Evolutionary conservation across 176 grass and related monocot species (phyloP).

Genomic region (Musa acuminata): DNA sequence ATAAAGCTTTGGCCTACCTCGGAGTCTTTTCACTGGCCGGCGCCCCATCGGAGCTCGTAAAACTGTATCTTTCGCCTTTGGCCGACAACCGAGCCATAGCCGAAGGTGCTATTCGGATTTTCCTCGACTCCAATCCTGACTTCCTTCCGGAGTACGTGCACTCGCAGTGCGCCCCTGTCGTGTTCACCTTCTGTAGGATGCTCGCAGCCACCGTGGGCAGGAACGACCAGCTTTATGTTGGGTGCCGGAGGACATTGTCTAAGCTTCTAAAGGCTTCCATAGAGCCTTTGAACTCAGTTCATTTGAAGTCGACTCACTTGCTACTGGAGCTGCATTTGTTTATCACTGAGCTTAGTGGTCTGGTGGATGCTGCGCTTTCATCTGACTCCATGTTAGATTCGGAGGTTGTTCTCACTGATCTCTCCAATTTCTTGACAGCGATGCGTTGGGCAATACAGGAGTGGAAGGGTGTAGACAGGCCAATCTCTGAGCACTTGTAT

Average conservation of each 20-base stretch:
- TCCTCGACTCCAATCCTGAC: slow-evolving; percentile 29
- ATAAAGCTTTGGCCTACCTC: slow-evolving; percentile 33
- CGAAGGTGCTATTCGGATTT: slow-evolving; percentile 44
- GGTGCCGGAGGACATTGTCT: slow-evolving; percentile 47
- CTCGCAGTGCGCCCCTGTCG: slow-evolving; percentile 32
- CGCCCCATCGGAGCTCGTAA: slow-evolving; percentile 53
- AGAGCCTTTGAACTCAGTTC: slow-evolving; percentile 15
- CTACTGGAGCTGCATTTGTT: slow-evolving; percentile 67
- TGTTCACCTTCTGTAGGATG: slow-evolving; percentile 65
- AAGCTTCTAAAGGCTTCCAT: slow-evolving; percentile 10
- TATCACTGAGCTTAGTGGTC: slow-evolving; percentile 39
- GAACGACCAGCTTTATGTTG: slow-evolving; percentile 46
- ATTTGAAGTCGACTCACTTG: slow-evolving; percentile 22
- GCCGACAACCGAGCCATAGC: slow-evolving; percentile 18
- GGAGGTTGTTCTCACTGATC: slow-evolving; percentile 45
- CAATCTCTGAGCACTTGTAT: slow-evolving; percentile 38
- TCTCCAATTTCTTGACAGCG: slow-evolving; percentile 65
- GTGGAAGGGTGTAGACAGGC: slow-evolving; percentile 31
- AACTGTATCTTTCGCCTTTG: slow-evolving; percentile 47
- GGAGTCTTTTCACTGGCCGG: slow-evolving; percentile 57
- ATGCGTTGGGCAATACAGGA: slow-evolving; percentile 33
- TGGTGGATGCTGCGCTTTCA: slow-evolving; percentile 41
- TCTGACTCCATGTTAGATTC: slow-evolving; percentile 38
- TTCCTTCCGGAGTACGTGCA: slow-evolving; percentile 30
- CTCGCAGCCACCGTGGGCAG: slow-evolving; percentile 33